Percentiles rank a stretch among this genome's conserved stretches.
These are phyloP conservation scores for Pythium graminicola DNA, from an alignment of 352 stramenopile genomes.

Conservation along the genomic window DNA sequence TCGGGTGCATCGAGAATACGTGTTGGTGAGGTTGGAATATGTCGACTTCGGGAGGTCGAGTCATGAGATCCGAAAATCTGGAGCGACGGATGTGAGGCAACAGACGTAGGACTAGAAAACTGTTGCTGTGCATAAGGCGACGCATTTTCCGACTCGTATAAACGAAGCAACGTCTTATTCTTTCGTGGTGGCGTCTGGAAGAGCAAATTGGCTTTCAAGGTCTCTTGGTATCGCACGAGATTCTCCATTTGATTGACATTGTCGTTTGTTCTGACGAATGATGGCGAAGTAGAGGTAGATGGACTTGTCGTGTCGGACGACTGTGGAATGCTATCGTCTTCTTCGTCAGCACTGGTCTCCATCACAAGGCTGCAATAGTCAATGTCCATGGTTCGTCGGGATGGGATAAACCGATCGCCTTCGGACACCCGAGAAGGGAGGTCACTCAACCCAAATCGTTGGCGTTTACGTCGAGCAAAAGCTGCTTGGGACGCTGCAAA, in stretches of 20 bases:
- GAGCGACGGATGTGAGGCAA: conserved; percentile 21
- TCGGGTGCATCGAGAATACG: conserved; percentile 97
- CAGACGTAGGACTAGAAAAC: conserved; percentile 2
- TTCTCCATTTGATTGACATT: conserved; percentile 25
- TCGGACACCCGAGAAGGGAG: conserved; percentile 15
- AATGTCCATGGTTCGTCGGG: conserved; percentile 33
- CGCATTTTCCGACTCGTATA: conserved; percentile 17
- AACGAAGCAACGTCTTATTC: conserved; percentile 23
- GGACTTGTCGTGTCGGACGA: no score
- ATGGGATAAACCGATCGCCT: conserved; percentile 46
- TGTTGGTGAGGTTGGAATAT: conserved; percentile 34
- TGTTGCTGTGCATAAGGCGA: not conserved
- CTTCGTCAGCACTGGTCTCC: not conserved
- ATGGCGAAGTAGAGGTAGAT: not conserved
- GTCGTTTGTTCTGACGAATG: not conserved
- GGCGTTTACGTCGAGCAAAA: conserved; percentile 23
- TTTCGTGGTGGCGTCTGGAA: conserved; percentile 10
- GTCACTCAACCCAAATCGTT: conserved; percentile 15
- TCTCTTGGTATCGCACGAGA: conserved; percentile 28
- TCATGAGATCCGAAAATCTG: conserved; percentile 4
- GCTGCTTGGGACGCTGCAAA: not conserved
- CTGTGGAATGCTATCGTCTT: no score
- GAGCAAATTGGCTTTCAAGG: conserved; percentile 33
- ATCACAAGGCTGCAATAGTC: conserved; percentile 41
- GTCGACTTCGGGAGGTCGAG: conserved; percentile 8